phyloP scores from a whole-genome alignment of 1,139 yeast species.

The Lodderomyces orthopsilosis region DNA sequence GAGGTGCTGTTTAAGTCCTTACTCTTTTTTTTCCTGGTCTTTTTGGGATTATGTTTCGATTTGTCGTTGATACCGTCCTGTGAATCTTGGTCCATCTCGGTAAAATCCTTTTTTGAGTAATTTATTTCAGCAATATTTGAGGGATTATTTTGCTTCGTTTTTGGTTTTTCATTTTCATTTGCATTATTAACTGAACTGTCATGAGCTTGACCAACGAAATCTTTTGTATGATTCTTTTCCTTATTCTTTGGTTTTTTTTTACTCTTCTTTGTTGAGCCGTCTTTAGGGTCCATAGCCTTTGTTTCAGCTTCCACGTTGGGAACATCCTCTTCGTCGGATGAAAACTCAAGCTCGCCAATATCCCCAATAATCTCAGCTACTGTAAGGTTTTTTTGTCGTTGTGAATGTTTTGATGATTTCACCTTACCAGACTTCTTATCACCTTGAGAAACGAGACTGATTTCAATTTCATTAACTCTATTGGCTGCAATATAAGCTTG shows the following conservation, averaged over 20 bases:
- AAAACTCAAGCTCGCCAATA: slow-evolving; percentile 23
- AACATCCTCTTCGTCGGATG: slow-evolving; percentile 22
- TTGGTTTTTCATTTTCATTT: neutral
- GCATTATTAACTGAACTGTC: neutral
- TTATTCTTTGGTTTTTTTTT: neutral
- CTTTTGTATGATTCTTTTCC: neutral
- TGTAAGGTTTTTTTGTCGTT: slow-evolving; percentile 10
- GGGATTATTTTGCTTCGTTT: neutral
- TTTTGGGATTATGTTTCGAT: too few relatives aligned
- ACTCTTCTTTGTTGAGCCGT: neutral
- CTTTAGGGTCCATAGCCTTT: neutral
- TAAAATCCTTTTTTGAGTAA: too few relatives aligned
- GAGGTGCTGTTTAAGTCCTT: neutral
- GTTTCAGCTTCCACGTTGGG: neutral
- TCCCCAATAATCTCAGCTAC: slow-evolving; percentile 25
- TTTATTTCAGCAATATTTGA: neutral
- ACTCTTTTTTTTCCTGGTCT: neutral
- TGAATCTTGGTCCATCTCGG: too few relatives aligned
- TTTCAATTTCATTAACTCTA: neutral
- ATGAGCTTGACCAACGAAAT: neutral
- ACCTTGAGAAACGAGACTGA: slow-evolving; percentile 1
- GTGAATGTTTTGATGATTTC: neutral
- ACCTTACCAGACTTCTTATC: slow-evolving; percentile 2
- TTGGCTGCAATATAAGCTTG: neutral
- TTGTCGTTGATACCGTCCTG: too few relatives aligned